phyloP scores from a whole-genome alignment of 257 asterid genomes.

The Thymus mandschuricus region DNA sequence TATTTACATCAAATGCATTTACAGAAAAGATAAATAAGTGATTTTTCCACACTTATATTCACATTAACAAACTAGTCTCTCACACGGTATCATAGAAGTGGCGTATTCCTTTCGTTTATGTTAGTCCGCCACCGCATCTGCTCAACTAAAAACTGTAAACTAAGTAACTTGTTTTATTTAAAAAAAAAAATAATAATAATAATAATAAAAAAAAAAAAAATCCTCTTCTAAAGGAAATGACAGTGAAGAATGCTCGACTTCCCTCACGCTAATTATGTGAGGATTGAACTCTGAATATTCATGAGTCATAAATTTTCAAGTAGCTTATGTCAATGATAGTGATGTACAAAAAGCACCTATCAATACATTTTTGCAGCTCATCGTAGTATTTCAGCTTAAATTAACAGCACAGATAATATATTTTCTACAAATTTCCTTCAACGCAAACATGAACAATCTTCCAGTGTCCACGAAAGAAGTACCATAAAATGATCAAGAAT shows the following conservation, averaged over 20 bases:
- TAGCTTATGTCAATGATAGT: background rate
- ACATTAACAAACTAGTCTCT: background rate
- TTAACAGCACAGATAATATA: background rate
- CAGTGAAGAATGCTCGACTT: background rate
- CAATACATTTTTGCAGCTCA: background rate
- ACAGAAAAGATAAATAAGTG: no score
- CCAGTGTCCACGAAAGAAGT: background rate
- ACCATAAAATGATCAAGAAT: background rate
- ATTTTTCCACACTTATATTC: no score
- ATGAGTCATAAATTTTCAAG: background rate
- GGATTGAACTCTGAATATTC: background rate
- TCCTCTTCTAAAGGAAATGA: conserved; percentile 1
- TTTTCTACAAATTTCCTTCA: no score
- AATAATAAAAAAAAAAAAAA: background rate
- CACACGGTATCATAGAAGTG: background rate
- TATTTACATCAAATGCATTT: background rate
- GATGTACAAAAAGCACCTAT: background rate
- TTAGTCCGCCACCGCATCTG: background rate
- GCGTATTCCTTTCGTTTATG: background rate
- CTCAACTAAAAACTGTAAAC: background rate
- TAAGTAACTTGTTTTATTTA: background rate
- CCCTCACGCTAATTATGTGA: background rate
- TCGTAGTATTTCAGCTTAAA: background rate
- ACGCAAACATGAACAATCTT: background rate
- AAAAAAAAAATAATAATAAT: no score